These are phyloP conservation scores for Neophaeococcomyces aloes DNA, from an alignment of 2,329 filamentous ascomycete genomes.

Conservation along the genomic window DNA sequence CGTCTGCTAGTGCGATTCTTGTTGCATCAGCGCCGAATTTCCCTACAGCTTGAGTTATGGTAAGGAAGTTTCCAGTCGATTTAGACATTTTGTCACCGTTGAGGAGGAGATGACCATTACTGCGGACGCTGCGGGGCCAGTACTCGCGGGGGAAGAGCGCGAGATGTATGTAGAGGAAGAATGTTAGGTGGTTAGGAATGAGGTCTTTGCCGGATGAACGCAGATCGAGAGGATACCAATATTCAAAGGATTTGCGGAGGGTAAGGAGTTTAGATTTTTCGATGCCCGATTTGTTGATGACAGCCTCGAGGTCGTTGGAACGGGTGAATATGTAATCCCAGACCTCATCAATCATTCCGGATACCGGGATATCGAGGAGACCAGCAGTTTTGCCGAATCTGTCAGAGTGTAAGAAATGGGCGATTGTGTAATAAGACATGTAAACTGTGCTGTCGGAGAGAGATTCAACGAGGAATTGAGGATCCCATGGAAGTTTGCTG, in stretches of 20 bases:
- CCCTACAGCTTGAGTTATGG: slow-evolving; percentile 68
- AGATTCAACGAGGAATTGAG: slow-evolving; percentile 80
- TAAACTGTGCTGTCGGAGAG: slow-evolving; percentile 90
- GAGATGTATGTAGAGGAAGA: slow-evolving; percentile 87
- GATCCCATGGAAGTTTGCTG: slow-evolving; percentile 90
- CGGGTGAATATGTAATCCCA: slow-evolving; percentile 94
- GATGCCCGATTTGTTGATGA: slow-evolving; percentile 58
- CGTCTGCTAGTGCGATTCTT: slow-evolving; percentile 83
- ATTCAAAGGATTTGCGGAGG: slow-evolving; percentile 87
- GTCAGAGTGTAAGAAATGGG: slow-evolving; percentile 63
- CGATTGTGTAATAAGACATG: slow-evolving; percentile 52
- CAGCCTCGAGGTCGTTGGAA: slow-evolving; percentile 55
- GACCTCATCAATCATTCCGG: slow-evolving; percentile 87
- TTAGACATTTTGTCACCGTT: slow-evolving; percentile 99
- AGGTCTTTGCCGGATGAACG: slow-evolving; percentile 85
- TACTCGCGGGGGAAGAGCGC: slow-evolving; percentile 80
- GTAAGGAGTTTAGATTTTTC: slow-evolving; percentile 60
- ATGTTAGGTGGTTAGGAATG: slow-evolving; percentile 87
- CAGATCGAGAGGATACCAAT: slow-evolving; percentile 91
- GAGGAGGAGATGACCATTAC: slow-evolving; percentile 85
- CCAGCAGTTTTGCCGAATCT: slow-evolving; percentile 70
- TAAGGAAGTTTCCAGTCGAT: slow-evolving; percentile 94
- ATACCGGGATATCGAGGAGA: slow-evolving; percentile 56
- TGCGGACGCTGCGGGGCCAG: slow-evolving; percentile 77
- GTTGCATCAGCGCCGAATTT: slow-evolving; percentile 95